A percentile compares a stretch with the other conserved stretches of the same genome.
phyloP scores from a whole-genome alignment of 1,139 yeast species.

The Pichia sp. region DNA sequence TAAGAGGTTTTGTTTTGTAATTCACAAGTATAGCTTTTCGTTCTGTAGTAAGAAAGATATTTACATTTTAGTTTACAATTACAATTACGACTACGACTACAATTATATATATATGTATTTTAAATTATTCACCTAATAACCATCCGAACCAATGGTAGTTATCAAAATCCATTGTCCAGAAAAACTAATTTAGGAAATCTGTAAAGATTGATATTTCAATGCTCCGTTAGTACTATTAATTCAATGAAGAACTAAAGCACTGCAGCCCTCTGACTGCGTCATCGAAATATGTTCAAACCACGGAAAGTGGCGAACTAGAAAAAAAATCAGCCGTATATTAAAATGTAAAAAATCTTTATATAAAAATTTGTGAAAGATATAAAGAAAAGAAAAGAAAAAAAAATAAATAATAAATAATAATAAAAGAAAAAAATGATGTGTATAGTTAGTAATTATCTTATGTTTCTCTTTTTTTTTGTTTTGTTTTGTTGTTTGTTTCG shows the following conservation, averaged over 20 bases:
- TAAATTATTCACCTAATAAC: slow-evolving; percentile 12
- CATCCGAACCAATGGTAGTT: slow-evolving; percentile 12
- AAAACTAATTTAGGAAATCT: slow-evolving; percentile 12
- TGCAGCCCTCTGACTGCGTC: slow-evolving; percentile 59
- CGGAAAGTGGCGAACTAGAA: slow-evolving; percentile 15
- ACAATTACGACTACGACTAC: too few species aligned
- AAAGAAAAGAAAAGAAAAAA: neutral
- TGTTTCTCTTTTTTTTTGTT: too few species aligned
- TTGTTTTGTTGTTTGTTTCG: too few species aligned
- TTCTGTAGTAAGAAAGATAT: too few species aligned
- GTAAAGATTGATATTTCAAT: slow-evolving; percentile 39
- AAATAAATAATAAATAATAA: neutral
- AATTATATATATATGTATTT: too few species aligned
- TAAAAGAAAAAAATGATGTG: slow-evolving; percentile 1
- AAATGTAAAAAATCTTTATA: slow-evolving; percentile 1
- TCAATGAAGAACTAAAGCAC: slow-evolving; percentile 38
- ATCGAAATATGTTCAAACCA: slow-evolving; percentile 33
- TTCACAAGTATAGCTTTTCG: neutral
- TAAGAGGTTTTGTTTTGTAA: slow-evolving; percentile 1
- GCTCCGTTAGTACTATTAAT: slow-evolving; percentile 57
- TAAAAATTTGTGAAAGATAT: neutral
- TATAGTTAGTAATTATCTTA: neutral
- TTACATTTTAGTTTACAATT: neutral
- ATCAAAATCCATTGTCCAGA: slow-evolving; percentile 15
- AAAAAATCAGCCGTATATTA: slow-evolving; percentile 2